Evolutionary conservation across 306 rosid species (phyloP).

Genomic region (Astragalus membranaceus): DNA sequence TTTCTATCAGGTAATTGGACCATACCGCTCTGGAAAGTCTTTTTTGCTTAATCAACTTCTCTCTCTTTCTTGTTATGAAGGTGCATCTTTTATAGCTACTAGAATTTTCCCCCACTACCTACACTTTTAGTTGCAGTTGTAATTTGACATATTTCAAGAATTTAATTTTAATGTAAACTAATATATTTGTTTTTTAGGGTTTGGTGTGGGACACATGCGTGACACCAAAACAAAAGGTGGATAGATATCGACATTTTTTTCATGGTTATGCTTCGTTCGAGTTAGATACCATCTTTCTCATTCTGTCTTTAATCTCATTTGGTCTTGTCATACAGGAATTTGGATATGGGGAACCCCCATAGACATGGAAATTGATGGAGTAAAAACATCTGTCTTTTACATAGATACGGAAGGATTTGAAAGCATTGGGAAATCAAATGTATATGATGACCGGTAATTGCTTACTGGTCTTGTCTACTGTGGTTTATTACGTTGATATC

Average conservation of each 20-base stretch:
- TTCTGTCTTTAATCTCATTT: constrained; percentile 14
- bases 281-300: background rate
- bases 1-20: constrained; percentile 48
- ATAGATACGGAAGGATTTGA: constrained; percentile 99
- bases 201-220: constrained; percentile 99
- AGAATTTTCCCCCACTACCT: background rate
- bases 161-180: constrained; percentile 5
- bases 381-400: constrained; percentile 82
- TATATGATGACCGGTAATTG: constrained; percentile 95
- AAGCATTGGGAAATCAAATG: constrained; percentile 94
- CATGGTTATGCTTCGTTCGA: constrained; percentile 20
- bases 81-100: constrained; percentile 32
- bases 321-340: constrained; percentile 50
- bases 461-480: constrained; percentile 16
- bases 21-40: constrained; percentile 96
- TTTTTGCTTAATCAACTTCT: constrained; percentile 97
- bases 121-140: constrained; percentile 13
- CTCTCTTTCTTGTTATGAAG: constrained; percentile 97
- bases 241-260: constrained; percentile 20
- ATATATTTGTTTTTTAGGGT: constrained; percentile 43
- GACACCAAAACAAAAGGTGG: constrained; percentile 97
- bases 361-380: constrained; percentile 82
- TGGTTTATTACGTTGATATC: constrained; percentile 4
- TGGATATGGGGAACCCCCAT: constrained; percentile 98
- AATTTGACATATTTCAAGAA: constrained; percentile 11